Evolutionary conservation across 2,329 filamentous ascomycete species (phyloP), one percentile per base, ranked within the genome.

Genomic region (Alternaria burnsii): DNA sequence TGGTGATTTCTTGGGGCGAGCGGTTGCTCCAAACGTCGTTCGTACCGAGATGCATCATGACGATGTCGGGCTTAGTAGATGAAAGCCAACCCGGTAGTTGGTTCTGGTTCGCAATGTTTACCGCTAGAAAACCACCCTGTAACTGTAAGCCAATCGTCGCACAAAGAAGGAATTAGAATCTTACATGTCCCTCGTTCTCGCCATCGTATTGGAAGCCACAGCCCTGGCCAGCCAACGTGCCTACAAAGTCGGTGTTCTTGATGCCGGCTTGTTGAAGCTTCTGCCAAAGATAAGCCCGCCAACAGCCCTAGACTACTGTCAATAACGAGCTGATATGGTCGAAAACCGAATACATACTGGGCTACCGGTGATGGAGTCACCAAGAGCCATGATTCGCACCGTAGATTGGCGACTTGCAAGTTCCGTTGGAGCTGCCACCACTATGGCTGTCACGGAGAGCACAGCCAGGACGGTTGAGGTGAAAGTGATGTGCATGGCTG

Each of bases 1-100:
- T 64, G 10, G 78, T 61, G 40, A 79, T 79, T 20, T 71, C 68
- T 2, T 55, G 51, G 0, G 73, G 59, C 3, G 67, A 67, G 20
- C 71, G 67, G 48, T 72, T 72, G 42, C 63, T 74, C 74, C 76
- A 78, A 12, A 79, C 71, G 57, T 81, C 80, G 68, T 80, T 79
- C 3, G 78, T 79, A 9, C 77, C 78, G 3, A 82, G 71, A 64
- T 81, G 78, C 79, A 82, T 80, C 66, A 80, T 73, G 36, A 81
- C 75, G 41, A 82, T 68, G 61, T 81, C 78, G 0, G 80, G 79
- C 20, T 74, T 72, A 6, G 77, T 72, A 20, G 70, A 60, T 0
- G 66, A 61, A 20, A 82, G 71, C 79, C 79, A 82, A 8, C 61
- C 66, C 1, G 71, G 70, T 3, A 82, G 74, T 38, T 71, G 69